Percentiles rank a stretch among this genome's conserved stretches.
Evolutionary conservation across 2,329 filamentous ascomycete genomes (phyloP).

Genomic region (Phoma sp.): DNA sequence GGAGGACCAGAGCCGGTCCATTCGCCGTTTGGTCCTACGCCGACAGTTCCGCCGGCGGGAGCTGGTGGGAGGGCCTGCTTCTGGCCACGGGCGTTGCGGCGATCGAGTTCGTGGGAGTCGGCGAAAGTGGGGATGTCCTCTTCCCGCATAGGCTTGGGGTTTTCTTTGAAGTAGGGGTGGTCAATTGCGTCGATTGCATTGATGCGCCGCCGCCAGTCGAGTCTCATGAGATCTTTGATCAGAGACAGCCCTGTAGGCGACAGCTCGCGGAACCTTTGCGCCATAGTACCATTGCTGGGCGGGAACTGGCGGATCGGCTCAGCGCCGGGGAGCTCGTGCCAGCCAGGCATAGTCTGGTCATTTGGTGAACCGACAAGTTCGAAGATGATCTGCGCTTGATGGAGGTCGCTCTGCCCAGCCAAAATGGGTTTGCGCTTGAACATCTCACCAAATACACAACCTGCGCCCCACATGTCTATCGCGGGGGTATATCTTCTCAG

Average conservation of each 20-base stretch:
- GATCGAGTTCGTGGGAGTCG: constrained; percentile 95
- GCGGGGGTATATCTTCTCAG: constrained; percentile 93
- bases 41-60: constrained; percentile 88
- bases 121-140: constrained; percentile 90
- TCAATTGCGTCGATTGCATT: constrained; percentile 94
- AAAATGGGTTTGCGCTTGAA: constrained; percentile 91
- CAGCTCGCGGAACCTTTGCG: constrained; percentile 76
- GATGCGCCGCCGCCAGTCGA: constrained; percentile 87
- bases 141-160: constrained; percentile 79
- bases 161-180: constrained; percentile 86
- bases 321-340: constrained; percentile 80
- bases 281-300: constrained; percentile 68
- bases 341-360: constrained; percentile 91
- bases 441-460: constrained; percentile 99
- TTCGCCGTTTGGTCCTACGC: constrained; percentile 68
- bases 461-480: constrained; percentile 98
- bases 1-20: constrained; percentile 59
- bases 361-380: constrained; percentile 88
- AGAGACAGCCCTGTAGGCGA: constrained; percentile 77
- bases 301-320: constrained; percentile 72
- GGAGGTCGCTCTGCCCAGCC: constrained; percentile 82
- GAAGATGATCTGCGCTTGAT: constrained; percentile 94
- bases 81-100: constrained; percentile 86
- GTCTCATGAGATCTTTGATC: constrained; percentile 79
- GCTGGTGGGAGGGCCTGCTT: constrained; percentile 86